These are phyloP conservation scores for Parascedosporium putredinis DNA, from an alignment of 2,329 filamentous ascomycete genomes.

Conservation along the genomic window DNA sequence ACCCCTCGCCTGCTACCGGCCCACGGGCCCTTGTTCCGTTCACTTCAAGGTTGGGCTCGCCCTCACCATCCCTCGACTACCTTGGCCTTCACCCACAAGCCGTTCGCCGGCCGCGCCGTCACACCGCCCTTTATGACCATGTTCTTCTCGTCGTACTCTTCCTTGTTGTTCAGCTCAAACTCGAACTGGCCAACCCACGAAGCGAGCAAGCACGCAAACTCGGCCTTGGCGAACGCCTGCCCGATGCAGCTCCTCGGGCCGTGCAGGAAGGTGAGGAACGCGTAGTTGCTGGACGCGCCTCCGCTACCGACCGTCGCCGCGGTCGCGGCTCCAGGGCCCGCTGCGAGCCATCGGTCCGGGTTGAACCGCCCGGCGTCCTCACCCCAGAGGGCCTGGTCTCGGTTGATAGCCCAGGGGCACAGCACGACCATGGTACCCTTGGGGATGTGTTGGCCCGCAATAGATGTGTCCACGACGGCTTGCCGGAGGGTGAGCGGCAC, in stretches of 20 bases:
- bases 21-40: background rate
- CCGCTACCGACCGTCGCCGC: constrained; percentile 49
- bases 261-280: constrained; percentile 73
- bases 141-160: constrained; percentile 55
- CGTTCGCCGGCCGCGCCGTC: constrained; percentile 62
- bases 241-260: constrained; percentile 83
- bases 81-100: constrained; percentile 58
- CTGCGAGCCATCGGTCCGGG: constrained; percentile 63
- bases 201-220: constrained; percentile 77
- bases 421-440: constrained; percentile 62
- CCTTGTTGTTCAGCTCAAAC: constrained; percentile 44
- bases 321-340: constrained; percentile 40
- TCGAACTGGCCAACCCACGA: constrained; percentile 67
- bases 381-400: constrained; percentile 62
- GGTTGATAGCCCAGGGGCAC: constrained; percentile 58
- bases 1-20: background rate
- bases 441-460: constrained; percentile 56
- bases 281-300: constrained; percentile 33
- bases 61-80: constrained; percentile 55
- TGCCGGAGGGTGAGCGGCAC: constrained; percentile 62
- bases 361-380: constrained; percentile 63
- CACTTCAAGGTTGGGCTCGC: background rate
- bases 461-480: constrained; percentile 51
- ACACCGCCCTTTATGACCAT: constrained; percentile 53
- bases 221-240: constrained; percentile 65